phyloP scores from a whole-genome alignment of 2,329 filamentous ascomycete genomes.

The Pseudonectria foliicola region DNA sequence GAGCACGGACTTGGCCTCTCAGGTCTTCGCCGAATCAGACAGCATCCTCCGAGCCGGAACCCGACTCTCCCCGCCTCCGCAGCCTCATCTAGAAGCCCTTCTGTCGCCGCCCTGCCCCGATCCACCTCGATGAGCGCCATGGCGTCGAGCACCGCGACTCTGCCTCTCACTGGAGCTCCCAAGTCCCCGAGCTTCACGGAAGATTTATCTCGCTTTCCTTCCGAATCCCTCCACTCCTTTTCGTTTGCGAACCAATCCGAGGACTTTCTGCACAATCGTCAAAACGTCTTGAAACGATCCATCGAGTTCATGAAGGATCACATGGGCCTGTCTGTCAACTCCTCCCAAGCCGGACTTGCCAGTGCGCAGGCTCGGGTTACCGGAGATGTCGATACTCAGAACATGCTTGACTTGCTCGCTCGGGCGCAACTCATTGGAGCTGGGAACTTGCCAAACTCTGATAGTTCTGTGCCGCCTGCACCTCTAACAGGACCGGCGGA shows the following conservation, averaged over 20 bases:
- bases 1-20: conserved; percentile 81
- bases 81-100: conserved; percentile 54
- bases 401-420: conserved; percentile 81
- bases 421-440: conserved; percentile 71
- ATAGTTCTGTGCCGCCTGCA: conserved; percentile 35
- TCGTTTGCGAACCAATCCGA: conserved; percentile 95
- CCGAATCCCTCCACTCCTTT: conserved; percentile 95
- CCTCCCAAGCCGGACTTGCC: conserved; percentile 66
- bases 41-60: conserved; percentile 58
- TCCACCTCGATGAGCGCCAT: conserved; percentile 66
- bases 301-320: conserved; percentile 96
- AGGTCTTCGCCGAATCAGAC: conserved; percentile 87
- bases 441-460: conserved; percentile 49
- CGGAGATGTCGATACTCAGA: conserved; percentile 81
- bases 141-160: conserved; percentile 48
- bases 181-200: conserved; percentile 73
- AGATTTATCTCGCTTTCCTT: conserved; percentile 86
- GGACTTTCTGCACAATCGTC: conserved; percentile 82
- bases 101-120: conserved; percentile 51
- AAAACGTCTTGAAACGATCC: conserved; percentile 87
- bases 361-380: conserved; percentile 76
- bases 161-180: conserved; percentile 53
- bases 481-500: conserved; percentile 77
- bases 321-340: conserved; percentile 64
- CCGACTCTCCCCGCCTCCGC: conserved; percentile 58